Evolutionary conservation across 495 filamentous ascomycete species (phyloP).

Genomic region (Cudoniella acicularis): DNA sequence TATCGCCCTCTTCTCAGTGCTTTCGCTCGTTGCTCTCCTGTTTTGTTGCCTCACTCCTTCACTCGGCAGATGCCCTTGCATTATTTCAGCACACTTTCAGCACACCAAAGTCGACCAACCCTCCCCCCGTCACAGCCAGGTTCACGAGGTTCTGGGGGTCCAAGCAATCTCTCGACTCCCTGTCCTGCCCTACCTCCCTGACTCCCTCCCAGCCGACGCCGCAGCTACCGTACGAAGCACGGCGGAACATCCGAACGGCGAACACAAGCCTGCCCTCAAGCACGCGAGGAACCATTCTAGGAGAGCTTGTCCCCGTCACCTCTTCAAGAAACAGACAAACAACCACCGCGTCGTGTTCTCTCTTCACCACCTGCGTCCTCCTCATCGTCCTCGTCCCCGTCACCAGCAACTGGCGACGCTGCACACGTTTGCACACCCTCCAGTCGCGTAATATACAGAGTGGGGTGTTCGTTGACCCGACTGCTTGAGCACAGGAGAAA

Average conservation of each 20-base stretch:
- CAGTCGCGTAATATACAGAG: not conserved
- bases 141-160: not conserved
- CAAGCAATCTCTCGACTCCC: not conserved
- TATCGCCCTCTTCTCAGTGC: too few relatives aligned
- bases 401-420: not conserved
- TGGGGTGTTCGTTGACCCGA: not conserved
- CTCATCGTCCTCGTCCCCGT: not conserved
- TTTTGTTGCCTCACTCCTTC: not conserved
- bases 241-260: too few relatives aligned
- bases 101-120: too few relatives aligned
- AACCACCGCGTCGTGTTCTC: not conserved
- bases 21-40: not conserved
- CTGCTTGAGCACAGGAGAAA: not conserved
- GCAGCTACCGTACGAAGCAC: too few relatives aligned
- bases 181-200: too few relatives aligned
- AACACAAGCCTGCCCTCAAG: too few relatives aligned
- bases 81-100: not conserved
- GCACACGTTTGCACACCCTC: not conserved
- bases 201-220: not conserved
- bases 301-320: not conserved
- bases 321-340: not conserved
- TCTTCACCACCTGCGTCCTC: not conserved
- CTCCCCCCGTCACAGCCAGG: not conserved
- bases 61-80: slow-evolving; percentile 1
- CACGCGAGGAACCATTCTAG: not conserved